Evolutionary conservation across 2,329 filamentous ascomycete genomes (phyloP), one percentile per base, ranked within the genome.

Genomic region (Alternaria longipes): DNA sequence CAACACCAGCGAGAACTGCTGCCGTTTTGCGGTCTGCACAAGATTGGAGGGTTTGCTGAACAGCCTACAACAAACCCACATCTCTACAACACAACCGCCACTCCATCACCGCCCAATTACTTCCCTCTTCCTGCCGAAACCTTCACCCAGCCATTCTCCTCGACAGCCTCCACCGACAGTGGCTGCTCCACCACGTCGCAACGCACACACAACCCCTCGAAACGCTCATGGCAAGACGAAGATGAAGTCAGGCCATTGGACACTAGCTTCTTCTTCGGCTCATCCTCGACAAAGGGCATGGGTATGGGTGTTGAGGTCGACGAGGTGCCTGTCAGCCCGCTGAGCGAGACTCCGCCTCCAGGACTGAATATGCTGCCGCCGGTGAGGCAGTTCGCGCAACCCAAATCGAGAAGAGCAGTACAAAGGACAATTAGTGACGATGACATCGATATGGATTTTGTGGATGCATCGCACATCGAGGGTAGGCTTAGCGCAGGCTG

Each of bases 11-110:
- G 85, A 32, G 93, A 95, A 74, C 83, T 97, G 5, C 81, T 90
- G 8, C 92, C 93, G 0, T 96, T 93, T 75, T 94, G 92, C 75
- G 93, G 92, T 26, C 84, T 95, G 67, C 85, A 92, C 80, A 93
- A 89, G 72, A 84, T 91, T 57, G 91, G 91, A 40, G 91, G 91
- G 0, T 80, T 90, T 42, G 85, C 85, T 30, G 81, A 85, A 28
- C 90, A 93, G 74, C 83, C 86, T 14, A 77, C 81, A 22, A 74
- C 70, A 2, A 73, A 74, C 42, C 63, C 69, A 40, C 71, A 68
- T 53, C 74, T 75, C 62, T 79, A 71, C 70, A 66, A 54, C 78
- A 67, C 74, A 79, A 78, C 68, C 79, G 67, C 55, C 53, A 50
- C 46, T 16, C 56, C 59, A 28, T 59, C 65, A 3, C 63, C 69